Base-by-base conservation (phyloP, 2,329 filamentous ascomycete species). In the Trichophaea hybrida region DNA sequence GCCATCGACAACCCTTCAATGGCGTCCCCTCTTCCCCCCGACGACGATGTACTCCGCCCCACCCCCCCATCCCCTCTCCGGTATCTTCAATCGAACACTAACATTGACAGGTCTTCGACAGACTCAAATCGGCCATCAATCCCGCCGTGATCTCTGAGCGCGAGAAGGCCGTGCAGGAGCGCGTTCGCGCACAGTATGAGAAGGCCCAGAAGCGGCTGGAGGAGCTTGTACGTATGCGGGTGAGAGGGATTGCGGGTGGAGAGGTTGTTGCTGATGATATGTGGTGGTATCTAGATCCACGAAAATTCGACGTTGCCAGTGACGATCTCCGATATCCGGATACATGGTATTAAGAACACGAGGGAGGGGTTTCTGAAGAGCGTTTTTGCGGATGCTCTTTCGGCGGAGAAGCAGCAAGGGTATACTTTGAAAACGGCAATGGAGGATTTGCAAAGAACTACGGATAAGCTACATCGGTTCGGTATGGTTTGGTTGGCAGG, bases 281-380 rank as follows among this genome's bases (percentile, higher is more conserved):
- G 24, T 24, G 24, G 24, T 60, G 17, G 24, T 64, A n/a, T n/a
- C n/a, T n/a, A 89, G 85, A 80, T 94, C 69, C 80, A 82, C 66
- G 80, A 86, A 73, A 94, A 97, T 72, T 84, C 85, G 66, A 87
- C 87, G 48, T 81, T 93, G 60, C 91, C 93, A 44, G 87, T 93
- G 68, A 88, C 88, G 12, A 84, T 98, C 71, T 87, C 87, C 68
- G 86, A 88, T 49, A 80, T 98, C 70, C 82, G 86, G 68, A 78
- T 98, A 62, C 81, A 94, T 63, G 86, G 89, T 70, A 88, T 88
- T 49, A 79, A 80, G 62, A 83, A 93, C 70, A 95, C 91, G n/a
- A 82, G 93, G 64, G 80, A 80, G 68, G 78, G 79, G 64, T 96
- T 98, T 72, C 82, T 98, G 58, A 80, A 94, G 71, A 82, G 83